Percentiles rank a stretch among this genome's conserved stretches.
These are phyloP conservation scores for Silene noctiflora DNA, from an alignment of 179 eudicot species.

Conservation along the genomic window DNA sequence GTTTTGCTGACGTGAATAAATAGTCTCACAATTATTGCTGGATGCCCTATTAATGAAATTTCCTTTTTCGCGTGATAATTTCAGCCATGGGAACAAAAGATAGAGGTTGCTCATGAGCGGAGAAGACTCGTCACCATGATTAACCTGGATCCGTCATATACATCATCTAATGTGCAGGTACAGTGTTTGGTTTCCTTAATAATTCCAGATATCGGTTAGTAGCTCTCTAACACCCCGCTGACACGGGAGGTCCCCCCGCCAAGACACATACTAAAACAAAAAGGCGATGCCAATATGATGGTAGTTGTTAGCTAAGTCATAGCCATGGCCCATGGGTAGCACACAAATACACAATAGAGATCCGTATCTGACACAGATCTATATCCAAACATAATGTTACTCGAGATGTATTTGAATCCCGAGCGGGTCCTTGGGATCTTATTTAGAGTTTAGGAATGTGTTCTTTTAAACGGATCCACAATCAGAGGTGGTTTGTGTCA, in stretches of 20 bases:
- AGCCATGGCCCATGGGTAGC: too few relatives aligned
- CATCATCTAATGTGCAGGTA: constrained; percentile 38
- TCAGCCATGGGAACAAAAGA: constrained; percentile 38
- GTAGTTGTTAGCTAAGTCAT: not conserved
- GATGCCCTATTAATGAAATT: not conserved
- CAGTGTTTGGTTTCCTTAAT: not conserved
- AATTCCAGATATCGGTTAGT: not conserved
- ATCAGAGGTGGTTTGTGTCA: too few relatives aligned
- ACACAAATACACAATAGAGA: too few relatives aligned
- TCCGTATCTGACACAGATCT: too few relatives aligned
- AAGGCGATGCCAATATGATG: not conserved
- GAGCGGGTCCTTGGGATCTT: too few relatives aligned
- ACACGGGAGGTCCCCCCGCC: too few relatives aligned
- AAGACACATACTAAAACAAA: not conserved
- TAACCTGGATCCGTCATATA: constrained; percentile 32
- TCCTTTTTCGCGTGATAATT: constrained; percentile 11
- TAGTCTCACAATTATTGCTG: not conserved
- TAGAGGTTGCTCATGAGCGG: constrained; percentile 27
- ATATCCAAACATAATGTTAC: too few relatives aligned
- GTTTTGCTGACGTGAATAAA: constrained; percentile 3
- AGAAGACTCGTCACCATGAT: constrained; percentile 28
- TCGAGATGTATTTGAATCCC: too few relatives aligned
- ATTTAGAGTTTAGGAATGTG: too few relatives aligned
- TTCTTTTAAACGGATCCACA: too few relatives aligned
- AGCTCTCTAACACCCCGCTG: too few relatives aligned